A percentile compares a stretch with the other conserved stretches of the same genome.
These are phyloP conservation scores for Posidonia oceanica DNA, from an alignment of 116 monocot genomes.

Conservation along the genomic window DNA sequence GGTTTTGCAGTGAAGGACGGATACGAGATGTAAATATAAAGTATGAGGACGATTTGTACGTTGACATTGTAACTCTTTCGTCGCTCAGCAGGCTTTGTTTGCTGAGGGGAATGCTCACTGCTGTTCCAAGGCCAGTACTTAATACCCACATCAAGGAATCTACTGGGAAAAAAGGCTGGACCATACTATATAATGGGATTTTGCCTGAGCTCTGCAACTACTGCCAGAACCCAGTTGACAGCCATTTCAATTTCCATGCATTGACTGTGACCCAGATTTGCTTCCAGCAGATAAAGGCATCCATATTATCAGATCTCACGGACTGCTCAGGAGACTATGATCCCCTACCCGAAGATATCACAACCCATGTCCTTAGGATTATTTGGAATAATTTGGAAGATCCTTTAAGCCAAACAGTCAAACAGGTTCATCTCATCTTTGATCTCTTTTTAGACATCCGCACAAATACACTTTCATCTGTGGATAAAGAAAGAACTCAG, in stretches of 20 bases:
- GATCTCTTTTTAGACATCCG: constrained; percentile 88
- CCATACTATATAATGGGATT: constrained; percentile 72
- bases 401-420: constrained; percentile 89
- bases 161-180: constrained; percentile 25
- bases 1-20: constrained; percentile 14
- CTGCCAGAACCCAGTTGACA: constrained; percentile 83
- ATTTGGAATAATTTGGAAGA: constrained; percentile 99
- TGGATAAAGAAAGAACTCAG: constrained; percentile 17
- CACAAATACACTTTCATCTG: constrained; percentile 27
- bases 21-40: constrained; percentile 7
- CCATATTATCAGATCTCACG: constrained; percentile 32
- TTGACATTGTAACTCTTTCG: constrained; percentile 35
- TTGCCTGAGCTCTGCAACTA: constrained; percentile 83
- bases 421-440: constrained; percentile 93
- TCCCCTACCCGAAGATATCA: constrained; percentile 49
- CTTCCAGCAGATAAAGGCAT: constrained; percentile 95
- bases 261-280: constrained; percentile 96
- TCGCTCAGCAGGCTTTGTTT: constrained; percentile 79
- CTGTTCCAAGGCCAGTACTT: constrained; percentile 63
- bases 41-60: constrained; percentile 25
- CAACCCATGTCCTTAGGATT: constrained; percentile 49
- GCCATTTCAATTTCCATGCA: constrained; percentile 99
- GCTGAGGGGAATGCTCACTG: constrained; percentile 84
- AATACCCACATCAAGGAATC: constrained; percentile 22
- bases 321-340: constrained; percentile 40